Evolutionary conservation across 1,284 basidiomycete species (phyloP).

Genomic region (Trametes hirsuta): DNA sequence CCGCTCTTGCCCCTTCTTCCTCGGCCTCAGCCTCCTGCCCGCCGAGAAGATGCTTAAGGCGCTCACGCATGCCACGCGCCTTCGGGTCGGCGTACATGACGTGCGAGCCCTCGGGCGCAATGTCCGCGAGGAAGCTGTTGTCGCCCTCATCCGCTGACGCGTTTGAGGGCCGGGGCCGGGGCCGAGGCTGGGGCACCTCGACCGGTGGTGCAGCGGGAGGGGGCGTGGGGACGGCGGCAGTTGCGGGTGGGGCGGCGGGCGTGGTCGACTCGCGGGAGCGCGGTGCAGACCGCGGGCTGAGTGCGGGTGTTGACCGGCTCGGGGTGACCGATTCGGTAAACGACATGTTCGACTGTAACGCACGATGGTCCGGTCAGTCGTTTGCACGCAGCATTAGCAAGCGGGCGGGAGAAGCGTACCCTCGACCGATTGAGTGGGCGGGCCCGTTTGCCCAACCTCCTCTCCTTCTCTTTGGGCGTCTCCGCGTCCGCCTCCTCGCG

Average conservation of each 20-base stretch:
- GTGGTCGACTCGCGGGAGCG: background rate
- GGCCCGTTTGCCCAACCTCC: constrained; percentile 43
- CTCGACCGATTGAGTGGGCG: constrained; percentile 45
- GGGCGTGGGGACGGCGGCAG: background rate
- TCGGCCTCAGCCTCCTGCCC: constrained; percentile 14
- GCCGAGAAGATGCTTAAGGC: constrained; percentile 45
- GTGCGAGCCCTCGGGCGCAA: constrained; percentile 45
- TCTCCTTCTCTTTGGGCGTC: constrained; percentile 8
- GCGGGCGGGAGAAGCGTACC: constrained; percentile 33
- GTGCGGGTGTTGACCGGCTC: background rate
- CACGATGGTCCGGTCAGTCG: too few relatives aligned
- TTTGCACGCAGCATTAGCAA: background rate
- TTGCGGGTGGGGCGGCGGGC: background rate
- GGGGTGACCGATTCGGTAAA: constrained; percentile 1
- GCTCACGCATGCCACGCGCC: constrained; percentile 57
- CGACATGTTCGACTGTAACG: constrained; percentile 3
- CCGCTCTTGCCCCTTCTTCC: constrained; percentile 21
- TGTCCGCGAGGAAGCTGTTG: constrained; percentile 23
- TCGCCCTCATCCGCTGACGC: constrained; percentile 33
- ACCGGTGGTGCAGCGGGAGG: background rate
- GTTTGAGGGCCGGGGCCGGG: background rate
- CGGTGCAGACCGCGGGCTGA: background rate
- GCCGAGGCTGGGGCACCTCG: background rate
- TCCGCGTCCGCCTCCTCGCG: constrained; percentile 19
- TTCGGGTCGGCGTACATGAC: constrained; percentile 72